Percentiles rank a stretch among this genome's conserved stretches.
These are phyloP conservation scores for Claviceps sorghi DNA, from an alignment of 2,329 filamentous ascomycete genomes.

Conservation along the genomic window DNA sequence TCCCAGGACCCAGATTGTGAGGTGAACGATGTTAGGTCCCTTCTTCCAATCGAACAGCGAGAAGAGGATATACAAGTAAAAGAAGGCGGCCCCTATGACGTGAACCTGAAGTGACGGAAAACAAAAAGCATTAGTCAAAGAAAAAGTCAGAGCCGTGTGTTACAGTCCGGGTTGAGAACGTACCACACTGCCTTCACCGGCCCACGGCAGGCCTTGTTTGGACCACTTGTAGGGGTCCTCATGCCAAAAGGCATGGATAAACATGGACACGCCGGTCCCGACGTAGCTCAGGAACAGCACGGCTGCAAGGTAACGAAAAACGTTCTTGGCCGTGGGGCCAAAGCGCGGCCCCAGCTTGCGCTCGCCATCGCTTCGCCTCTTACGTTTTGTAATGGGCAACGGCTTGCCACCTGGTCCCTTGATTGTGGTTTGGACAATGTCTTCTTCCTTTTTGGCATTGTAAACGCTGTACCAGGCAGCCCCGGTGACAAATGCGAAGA, in stretches of 20 bases:
- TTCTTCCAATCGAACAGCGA: conserved; percentile 73
- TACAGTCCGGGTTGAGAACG: conserved; percentile 17
- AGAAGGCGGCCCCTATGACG: conserved; percentile 69
- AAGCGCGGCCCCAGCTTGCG: conserved; percentile 37
- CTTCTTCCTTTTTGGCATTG: conserved; percentile 34
- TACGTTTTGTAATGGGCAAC: conserved; percentile 52
- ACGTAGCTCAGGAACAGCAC: conserved; percentile 62
- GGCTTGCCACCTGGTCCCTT: conserved; percentile 82
- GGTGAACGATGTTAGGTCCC: conserved; percentile 66
- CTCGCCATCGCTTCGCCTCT: conserved; percentile 33
- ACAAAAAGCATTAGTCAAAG: background rate
- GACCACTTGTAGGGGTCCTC: conserved; percentile 25
- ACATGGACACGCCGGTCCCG: conserved; percentile 57
- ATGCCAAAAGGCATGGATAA: conserved; percentile 52
- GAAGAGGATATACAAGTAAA: conserved; percentile 74
- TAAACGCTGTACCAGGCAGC: conserved; percentile 39
- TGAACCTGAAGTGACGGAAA: conserved; percentile 53
- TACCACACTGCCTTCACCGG: conserved; percentile 64
- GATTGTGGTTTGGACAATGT: conserved; percentile 31
- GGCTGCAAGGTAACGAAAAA: conserved; percentile 63
- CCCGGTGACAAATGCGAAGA: conserved; percentile 34
- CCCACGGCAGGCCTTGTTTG: conserved; percentile 46
- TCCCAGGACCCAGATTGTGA: conserved; percentile 63
- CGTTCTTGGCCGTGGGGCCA: conserved; percentile 49
- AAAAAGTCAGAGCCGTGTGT: background rate